Conservation (phyloP, 768 basidiomycete species). For the Leccinum incarnatum region DNA sequence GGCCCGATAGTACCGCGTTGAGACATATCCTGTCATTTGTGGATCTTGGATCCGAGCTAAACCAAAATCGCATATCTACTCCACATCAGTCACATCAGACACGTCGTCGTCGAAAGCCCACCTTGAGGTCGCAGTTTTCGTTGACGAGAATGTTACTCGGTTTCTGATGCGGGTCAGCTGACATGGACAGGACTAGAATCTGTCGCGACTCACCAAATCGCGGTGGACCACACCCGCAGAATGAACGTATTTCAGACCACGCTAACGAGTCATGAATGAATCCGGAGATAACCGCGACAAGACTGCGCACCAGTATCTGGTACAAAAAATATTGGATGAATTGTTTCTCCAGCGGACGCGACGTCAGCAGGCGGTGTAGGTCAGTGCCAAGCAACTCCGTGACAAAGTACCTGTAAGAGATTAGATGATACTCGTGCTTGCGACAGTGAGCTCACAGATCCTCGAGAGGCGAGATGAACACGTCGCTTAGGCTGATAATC, state of each 20-base stretch:
- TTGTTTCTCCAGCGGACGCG: conserved; percentile 96
- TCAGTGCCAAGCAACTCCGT: conserved; percentile 98
- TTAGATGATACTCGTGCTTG: neutral
- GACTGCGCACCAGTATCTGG: conserved; percentile 81
- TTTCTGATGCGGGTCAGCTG: conserved; percentile 53
- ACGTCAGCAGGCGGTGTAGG: conserved; percentile 94
- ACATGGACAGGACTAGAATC: neutral
- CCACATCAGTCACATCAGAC: conserved; percentile 2
- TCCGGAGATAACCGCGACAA: neutral
- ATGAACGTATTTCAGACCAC: conserved; percentile 98
- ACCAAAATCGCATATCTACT: conserved; percentile 97
- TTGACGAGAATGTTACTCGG: conserved; percentile 99
- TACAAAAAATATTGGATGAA: conserved; percentile 99
- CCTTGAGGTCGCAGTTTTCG: conserved; percentile 99
- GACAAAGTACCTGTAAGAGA: conserved; percentile 82
- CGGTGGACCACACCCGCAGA: conserved; percentile 99
- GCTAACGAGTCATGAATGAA: conserved; percentile 43
- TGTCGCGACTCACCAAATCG: conserved; percentile 64
- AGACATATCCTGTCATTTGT: conserved; percentile 99
- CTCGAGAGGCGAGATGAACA: conserved; percentile 99
- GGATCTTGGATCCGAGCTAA: conserved; percentile 98
- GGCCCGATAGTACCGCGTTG: conserved; percentile 97
- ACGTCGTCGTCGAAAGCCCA: conserved; percentile 29
- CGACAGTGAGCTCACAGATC: conserved; percentile 66
- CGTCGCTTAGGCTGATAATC: conserved; percentile 98